Conservation (phyloP, 768 basidiomycete genomes). For the Suillus alpinus region DNA sequence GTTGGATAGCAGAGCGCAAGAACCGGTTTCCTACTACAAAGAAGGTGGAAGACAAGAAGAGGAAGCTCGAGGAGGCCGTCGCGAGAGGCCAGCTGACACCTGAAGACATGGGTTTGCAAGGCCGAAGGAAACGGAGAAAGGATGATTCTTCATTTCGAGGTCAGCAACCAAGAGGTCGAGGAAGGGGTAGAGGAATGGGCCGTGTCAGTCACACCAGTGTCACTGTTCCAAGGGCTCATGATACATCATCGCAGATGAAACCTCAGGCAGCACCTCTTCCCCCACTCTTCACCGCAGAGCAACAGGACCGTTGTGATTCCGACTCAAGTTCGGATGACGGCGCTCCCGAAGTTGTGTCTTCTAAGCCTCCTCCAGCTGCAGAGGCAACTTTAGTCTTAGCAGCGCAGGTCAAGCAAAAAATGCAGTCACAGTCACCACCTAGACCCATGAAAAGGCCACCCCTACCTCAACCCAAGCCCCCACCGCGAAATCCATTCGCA, state of each 20-base stretch:
- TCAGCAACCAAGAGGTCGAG: conserved; percentile 10
- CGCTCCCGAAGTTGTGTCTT: conserved; percentile 58
- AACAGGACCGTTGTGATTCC: conserved; percentile 18
- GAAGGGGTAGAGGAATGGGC: conserved; percentile 32
- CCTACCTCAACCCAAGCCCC: conserved; percentile 45
- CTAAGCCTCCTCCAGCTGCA: conserved; percentile 36
- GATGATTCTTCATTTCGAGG: conserved; percentile 23
- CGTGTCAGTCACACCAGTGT: conserved; percentile 5
- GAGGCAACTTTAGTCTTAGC: conserved; percentile 3
- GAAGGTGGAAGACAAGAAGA: conserved; percentile 76
- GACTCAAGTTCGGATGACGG: conserved; percentile 37
- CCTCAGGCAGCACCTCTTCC: background rate
- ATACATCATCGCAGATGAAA: background rate
- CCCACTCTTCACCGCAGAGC: background rate
- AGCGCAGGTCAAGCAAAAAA: conserved; percentile 6
- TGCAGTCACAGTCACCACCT: conserved; percentile 7
- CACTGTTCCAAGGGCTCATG: background rate
- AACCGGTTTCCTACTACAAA: conserved; percentile 76
- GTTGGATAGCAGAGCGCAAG: conserved; percentile 89
- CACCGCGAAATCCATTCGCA: conserved; percentile 62
- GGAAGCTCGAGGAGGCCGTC: conserved; percentile 72
- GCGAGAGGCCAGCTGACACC: conserved; percentile 73
- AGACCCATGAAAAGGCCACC: conserved; percentile 21
- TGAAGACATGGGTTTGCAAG: conserved; percentile 39
- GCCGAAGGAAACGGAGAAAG: conserved; percentile 41